Evolutionary conservation across 108 stramenopile genomes (phyloP).

Genomic region (Asterionellopsis glacialis): DNA sequence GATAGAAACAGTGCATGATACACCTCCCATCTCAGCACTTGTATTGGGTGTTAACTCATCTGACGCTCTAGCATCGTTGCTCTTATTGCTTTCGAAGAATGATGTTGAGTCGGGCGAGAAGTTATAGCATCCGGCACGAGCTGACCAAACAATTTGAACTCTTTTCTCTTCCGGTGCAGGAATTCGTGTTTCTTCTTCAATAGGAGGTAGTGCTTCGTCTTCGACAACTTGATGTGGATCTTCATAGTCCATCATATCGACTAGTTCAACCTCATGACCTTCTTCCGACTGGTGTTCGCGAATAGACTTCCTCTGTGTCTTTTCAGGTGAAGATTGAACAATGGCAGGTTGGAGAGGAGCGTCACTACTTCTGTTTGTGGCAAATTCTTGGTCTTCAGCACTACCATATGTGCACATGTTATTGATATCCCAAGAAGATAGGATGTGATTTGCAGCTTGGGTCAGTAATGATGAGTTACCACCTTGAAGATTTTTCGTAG

Average conservation of each 20-base stretch:
- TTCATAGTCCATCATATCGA: neutral
- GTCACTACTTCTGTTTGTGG: neutral
- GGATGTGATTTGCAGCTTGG: constrained; percentile 1
- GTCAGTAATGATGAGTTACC: neutral
- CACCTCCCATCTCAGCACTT: too few relatives aligned
- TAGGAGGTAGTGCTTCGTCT: neutral
- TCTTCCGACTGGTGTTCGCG: constrained; percentile 1
- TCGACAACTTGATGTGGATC: neutral
- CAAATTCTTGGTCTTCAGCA: neutral
- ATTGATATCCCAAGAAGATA: neutral
- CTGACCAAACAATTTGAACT: neutral
- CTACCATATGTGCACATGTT: neutral
- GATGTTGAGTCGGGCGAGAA: neutral
- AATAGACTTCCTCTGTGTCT: neutral
- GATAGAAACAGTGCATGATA: too few relatives aligned
- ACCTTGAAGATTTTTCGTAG: neutral
- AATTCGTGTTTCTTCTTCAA: neutral
- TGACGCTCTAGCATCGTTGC: too few relatives aligned
- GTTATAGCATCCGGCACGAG: neutral
- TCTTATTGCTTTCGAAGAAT: neutral
- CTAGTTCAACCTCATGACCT: neutral
- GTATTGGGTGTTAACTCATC: too few relatives aligned
- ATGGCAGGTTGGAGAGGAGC: neutral
- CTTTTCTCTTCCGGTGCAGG: neutral
- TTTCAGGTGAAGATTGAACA: neutral